Percentiles rank a stretch among this genome's conserved stretches.
These are phyloP conservation scores for Vaccinium vitisidaea DNA, from an alignment of 148 eudicot genomes.

Conservation along the genomic window DNA sequence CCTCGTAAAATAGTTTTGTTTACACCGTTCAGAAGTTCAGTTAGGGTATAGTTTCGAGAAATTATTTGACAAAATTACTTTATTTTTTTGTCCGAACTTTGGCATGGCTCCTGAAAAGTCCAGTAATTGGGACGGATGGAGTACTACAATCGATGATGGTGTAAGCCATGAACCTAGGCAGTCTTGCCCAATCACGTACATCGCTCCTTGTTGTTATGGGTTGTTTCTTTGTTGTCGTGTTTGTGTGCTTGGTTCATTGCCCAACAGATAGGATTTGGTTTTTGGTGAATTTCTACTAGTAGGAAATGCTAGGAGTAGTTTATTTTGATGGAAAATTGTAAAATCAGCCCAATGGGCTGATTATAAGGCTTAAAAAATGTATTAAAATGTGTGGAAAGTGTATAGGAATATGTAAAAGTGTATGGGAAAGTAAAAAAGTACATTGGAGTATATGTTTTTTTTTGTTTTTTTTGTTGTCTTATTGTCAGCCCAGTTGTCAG, in stretches of 20 bases:
- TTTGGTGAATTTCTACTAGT: not conserved
- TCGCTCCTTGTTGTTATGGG: not conserved
- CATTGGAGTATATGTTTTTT: no score
- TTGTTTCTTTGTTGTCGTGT: not conserved
- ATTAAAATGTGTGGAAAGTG: no score
- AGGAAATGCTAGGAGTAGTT: not conserved
- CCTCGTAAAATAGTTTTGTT: not conserved
- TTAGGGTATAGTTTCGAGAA: not conserved
- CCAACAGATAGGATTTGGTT: not conserved
- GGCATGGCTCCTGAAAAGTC: not conserved
- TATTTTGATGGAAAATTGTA: no score
- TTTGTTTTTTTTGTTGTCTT: no score
- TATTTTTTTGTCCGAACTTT: not conserved
- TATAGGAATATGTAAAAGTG: no score
- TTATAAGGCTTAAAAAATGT: no score
- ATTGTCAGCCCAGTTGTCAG: no score
- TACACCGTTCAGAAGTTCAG: not conserved
- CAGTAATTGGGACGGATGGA: not conserved
- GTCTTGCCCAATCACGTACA: not conserved
- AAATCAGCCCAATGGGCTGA: no score
- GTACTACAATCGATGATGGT: not conserved
- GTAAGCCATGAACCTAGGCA: not conserved
- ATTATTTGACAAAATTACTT: not conserved
- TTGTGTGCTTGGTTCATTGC: not conserved
- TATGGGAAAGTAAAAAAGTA: no score